Conservation (phyloP, 108 stramenopile genomes). For the Nitzschia sp. region DNA sequence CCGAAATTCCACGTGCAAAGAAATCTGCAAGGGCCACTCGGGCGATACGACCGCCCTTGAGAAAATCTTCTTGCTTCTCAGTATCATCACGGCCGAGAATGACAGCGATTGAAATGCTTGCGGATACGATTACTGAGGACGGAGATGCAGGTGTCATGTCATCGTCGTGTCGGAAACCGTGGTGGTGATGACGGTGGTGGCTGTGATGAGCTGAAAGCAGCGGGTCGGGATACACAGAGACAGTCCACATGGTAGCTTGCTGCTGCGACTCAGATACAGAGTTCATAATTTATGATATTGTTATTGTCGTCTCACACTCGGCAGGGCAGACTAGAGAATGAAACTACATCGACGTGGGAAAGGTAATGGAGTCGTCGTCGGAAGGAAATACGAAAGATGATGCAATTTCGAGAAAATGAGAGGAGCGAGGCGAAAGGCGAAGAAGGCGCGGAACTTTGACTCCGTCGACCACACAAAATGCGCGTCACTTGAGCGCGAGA, state of each 20-base stretch:
- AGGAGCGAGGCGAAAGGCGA: not conserved
- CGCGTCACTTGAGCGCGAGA: no score
- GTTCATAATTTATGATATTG: not conserved
- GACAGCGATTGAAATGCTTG: not conserved
- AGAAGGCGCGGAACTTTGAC: not conserved
- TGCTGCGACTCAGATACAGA: not conserved
- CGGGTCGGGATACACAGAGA: slow-evolving; percentile 5
- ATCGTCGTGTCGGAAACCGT: not conserved
- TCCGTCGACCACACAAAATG: no score
- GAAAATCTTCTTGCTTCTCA: not conserved
- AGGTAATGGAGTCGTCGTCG: not conserved
- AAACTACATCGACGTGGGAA: not conserved
- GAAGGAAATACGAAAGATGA: not conserved
- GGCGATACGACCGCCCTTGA: slow-evolving; percentile 11
- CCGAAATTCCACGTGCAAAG: slow-evolving; percentile 26
- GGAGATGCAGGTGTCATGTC: not conserved
- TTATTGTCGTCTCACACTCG: not conserved
- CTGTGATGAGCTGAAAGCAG: not conserved
- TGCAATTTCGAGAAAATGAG: not conserved
- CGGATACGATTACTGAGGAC: slow-evolving; percentile 8
- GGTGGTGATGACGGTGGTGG: not conserved
- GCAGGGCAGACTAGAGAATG: not conserved
- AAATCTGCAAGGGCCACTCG: slow-evolving; percentile 34
- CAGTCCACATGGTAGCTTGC: slow-evolving; percentile 10
- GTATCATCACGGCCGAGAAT: not conserved